These are phyloP conservation scores for Kockovaella imperatae DNA, from an alignment of 768 basidiomycete genomes.

Conservation along the genomic window DNA sequence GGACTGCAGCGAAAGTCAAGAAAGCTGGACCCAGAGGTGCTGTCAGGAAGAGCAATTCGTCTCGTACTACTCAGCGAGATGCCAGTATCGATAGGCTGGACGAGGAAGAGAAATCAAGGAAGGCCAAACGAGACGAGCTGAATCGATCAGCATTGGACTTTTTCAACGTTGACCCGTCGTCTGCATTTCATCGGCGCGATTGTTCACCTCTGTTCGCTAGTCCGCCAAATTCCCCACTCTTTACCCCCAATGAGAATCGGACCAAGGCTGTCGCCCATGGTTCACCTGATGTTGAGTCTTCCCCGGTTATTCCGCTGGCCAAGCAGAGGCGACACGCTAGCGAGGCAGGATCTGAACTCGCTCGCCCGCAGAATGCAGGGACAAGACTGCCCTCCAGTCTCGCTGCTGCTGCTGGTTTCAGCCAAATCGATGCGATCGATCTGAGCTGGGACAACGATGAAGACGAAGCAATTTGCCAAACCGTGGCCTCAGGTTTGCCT, in stretches of 20 bases:
- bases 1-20: too few relatives aligned
- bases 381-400: slow-evolving; percentile 8
- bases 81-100: background rate
- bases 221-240: slow-evolving; percentile 26
- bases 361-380: background rate
- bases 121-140: slow-evolving; percentile 3
- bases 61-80: too few relatives aligned
- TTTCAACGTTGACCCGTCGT: background rate
- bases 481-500: background rate
- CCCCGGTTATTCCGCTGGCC: too few relatives aligned
- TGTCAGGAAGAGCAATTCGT: too few relatives aligned
- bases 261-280: too few relatives aligned
- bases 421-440: slow-evolving; percentile 32
- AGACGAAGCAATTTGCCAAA: slow-evolving; percentile 7
- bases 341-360: too few relatives aligned
- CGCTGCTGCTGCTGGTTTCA: slow-evolving; percentile 33
- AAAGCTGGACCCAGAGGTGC: too few relatives aligned
- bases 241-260: background rate
- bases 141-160: slow-evolving; percentile 3
- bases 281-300: too few relatives aligned
- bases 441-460: slow-evolving; percentile 17
- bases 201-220: slow-evolving; percentile 4
- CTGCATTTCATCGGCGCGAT: slow-evolving; percentile 7
- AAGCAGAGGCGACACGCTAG: too few relatives aligned
- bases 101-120: background rate